These are phyloP conservation scores for Tolypocladium pustulatum DNA, from an alignment of 2,329 filamentous ascomycete genomes.

Conservation along the genomic window DNA sequence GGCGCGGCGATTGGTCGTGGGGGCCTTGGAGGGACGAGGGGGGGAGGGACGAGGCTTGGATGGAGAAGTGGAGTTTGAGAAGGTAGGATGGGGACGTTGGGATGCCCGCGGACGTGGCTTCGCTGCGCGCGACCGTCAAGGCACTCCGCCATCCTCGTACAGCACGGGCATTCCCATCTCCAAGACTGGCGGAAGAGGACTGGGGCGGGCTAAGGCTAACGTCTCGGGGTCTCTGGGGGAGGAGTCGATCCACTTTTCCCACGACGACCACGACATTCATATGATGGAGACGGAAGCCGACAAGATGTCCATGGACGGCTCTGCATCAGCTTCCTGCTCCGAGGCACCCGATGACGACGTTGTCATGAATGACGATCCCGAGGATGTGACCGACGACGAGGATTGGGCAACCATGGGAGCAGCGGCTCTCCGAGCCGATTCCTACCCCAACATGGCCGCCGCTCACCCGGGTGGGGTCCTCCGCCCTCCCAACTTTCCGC, in stretches of 20 bases:
- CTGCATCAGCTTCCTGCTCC: constrained; percentile 62
- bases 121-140: constrained; percentile 34
- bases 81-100: constrained; percentile 97
- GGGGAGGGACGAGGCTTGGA: constrained; percentile 51
- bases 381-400: constrained; percentile 87
- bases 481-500: constrained; percentile 34
- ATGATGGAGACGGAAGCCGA: constrained; percentile 82
- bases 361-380: constrained; percentile 62
- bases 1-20: constrained; percentile 84
- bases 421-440: constrained; percentile 64
- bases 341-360: constrained; percentile 60
- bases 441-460: constrained; percentile 44
- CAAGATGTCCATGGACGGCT: constrained; percentile 80
- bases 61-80: constrained; percentile 76
- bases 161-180: constrained; percentile 47
- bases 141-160: constrained; percentile 30
- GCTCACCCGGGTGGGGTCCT: constrained; percentile 42
- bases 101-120: constrained; percentile 69
- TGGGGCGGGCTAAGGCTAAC: constrained; percentile 37
- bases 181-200: constrained; percentile 30
- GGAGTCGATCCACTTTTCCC: constrained; percentile 66
- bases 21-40: constrained; percentile 72
- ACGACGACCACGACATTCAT: constrained; percentile 54
- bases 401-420: constrained; percentile 90
- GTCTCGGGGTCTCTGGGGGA: constrained; percentile 51